phyloP scores from a whole-genome alignment of 352 stramenopile genomes.

The Globisporangium irregulare region DNA sequence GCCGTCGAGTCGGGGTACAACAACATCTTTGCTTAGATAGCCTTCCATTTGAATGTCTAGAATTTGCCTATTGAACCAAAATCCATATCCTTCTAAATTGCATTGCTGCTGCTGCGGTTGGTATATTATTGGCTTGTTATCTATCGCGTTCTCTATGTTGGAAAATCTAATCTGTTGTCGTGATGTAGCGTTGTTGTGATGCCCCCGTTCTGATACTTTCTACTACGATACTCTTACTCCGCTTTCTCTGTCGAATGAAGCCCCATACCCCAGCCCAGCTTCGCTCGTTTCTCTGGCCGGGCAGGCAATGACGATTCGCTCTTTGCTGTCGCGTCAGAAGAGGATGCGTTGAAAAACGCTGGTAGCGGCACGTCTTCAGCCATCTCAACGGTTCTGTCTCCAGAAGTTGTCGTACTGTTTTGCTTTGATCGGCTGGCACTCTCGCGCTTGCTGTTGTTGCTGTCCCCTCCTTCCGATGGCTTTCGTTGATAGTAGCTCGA shows the following conservation, averaged over 20 bases:
- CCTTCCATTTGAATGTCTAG: neutral
- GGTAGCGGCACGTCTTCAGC: conserved; percentile 49
- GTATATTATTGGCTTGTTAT: neutral
- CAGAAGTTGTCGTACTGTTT: neutral
- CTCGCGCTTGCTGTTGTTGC: conserved; percentile 6
- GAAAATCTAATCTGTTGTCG: neutral
- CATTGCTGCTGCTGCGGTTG: neutral
- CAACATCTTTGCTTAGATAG: conserved; percentile 34
- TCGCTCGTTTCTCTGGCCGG: conserved; percentile 41
- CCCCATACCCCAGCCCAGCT: conserved; percentile 82
- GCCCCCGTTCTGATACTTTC: neutral
- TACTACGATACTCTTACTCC: neutral
- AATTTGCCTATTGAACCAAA: neutral
- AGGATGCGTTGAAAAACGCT: conserved; percentile 32
- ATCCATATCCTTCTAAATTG: neutral
- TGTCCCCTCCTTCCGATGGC: conserved; percentile 16
- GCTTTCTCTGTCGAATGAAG: conserved; percentile 27
- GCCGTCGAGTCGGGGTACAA: conserved; percentile 50
- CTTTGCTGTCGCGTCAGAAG: conserved; percentile 17
- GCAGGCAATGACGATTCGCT: neutral
- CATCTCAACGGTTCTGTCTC: conserved; percentile 29
- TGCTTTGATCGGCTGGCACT: neutral
- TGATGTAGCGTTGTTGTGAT: neutral
- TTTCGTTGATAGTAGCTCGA: conserved; percentile 26
- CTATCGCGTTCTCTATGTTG: conserved; percentile 10